Evolutionary conservation across 73 alveolate species (phyloP).

Genomic region (Paramecium octaurelia): DNA sequence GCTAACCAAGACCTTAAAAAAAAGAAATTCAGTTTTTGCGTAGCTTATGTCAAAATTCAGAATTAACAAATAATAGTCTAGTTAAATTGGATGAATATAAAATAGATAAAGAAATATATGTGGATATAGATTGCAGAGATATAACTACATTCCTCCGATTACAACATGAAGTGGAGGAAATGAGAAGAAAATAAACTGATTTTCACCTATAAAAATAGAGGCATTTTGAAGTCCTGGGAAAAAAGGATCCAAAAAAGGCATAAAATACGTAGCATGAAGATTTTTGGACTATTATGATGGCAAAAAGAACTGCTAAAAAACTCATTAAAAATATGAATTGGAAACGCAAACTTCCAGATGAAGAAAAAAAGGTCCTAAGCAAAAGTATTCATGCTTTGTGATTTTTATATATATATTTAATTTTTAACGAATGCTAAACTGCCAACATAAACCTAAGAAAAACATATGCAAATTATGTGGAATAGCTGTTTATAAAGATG

Average conservation of each 20-base stretch:
- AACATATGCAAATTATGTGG: slow-evolving; percentile 2
- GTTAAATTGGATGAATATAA: background rate
- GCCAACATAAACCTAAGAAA: background rate
- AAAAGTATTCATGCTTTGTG: background rate
- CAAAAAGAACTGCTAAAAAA: background rate
- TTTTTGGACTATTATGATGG: background rate
- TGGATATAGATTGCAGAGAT: slow-evolving; percentile 25
- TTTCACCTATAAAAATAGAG: background rate
- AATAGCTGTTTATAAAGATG: background rate
- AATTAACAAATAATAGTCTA: background rate
- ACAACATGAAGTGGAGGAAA: slow-evolving; percentile 16
- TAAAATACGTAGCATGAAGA: background rate
- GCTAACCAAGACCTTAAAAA: background rate
- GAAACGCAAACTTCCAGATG: background rate
- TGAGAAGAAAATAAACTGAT: slow-evolving; percentile 21
- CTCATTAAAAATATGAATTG: background rate
- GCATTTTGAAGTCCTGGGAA: background rate
- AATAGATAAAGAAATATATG: background rate
- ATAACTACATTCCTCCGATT: background rate
- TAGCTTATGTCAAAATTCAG: background rate
- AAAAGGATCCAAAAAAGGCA: background rate
- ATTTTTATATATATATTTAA: background rate
- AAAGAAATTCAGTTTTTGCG: background rate
- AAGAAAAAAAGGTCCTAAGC: background rate
- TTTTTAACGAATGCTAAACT: slow-evolving; percentile 16